A percentile compares a stretch with the other conserved stretches of the same genome.
Evolutionary conservation across 176 grass and related monocot genomes (phyloP).

Genomic region (Cenchrus americanus): DNA sequence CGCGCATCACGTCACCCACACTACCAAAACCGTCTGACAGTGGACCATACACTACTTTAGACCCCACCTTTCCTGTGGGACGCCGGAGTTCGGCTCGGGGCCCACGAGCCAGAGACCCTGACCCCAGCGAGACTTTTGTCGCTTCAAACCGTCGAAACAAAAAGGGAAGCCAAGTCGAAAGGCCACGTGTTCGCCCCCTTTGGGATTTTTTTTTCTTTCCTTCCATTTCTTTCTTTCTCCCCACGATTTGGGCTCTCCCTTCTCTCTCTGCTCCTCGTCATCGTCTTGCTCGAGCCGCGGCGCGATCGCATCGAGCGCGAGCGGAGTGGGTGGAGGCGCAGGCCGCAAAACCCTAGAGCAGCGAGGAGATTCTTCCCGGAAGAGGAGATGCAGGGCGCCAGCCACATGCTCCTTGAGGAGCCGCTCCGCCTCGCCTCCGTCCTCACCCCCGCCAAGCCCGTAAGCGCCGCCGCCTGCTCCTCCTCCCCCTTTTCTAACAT

Average conservation of each 20-base stretch:
- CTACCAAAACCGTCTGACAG: too few relatives aligned
- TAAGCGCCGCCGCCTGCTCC: conserved; percentile 43
- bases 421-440: conserved; percentile 78
- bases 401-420: conserved; percentile 91
- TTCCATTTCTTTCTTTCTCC: conserved; percentile 31
- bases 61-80: neutral
- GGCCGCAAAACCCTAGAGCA: conserved; percentile 37
- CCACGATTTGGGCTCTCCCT: neutral
- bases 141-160: conserved; percentile 42
- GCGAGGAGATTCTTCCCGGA: neutral
- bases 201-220: neutral
- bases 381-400: conserved; percentile 65
- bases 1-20: too few relatives aligned
- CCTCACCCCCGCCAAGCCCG: conserved; percentile 64
- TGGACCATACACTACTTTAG: too few relatives aligned
- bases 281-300: conserved; percentile 21
- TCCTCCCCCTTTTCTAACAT: neutral
- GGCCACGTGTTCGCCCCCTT: conserved; percentile 19
- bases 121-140: neutral
- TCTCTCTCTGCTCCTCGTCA: neutral
- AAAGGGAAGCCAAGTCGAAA: neutral
- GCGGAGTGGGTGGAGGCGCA: neutral
- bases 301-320: conserved; percentile 24
- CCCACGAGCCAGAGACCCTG: too few relatives aligned
- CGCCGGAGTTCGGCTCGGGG: too few relatives aligned